Evolutionary conservation across 2,329 filamentous ascomycete genomes (phyloP).

Genomic region (Botryotinia narcissicola): DNA sequence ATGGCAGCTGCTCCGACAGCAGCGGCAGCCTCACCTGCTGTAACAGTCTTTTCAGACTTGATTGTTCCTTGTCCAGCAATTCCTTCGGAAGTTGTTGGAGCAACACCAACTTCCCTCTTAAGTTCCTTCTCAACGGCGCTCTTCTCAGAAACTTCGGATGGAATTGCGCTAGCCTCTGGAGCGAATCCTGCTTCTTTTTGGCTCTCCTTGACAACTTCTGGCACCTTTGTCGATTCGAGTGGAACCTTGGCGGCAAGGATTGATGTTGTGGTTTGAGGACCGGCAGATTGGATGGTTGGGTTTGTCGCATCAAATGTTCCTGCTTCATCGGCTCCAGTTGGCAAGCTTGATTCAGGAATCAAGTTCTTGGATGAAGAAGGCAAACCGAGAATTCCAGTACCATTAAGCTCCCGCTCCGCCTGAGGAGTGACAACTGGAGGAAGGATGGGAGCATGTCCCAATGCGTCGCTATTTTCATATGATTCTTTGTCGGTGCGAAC

Average conservation of each 20-base stretch:
- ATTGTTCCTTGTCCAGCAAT: constrained; percentile 52
- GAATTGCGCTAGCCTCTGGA: constrained; percentile 66
- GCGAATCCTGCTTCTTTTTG: constrained; percentile 62
- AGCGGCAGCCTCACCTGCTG: constrained; percentile 44
- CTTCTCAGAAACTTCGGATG: constrained; percentile 69
- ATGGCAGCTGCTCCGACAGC: constrained; percentile 47
- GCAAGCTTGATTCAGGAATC: constrained; percentile 81
- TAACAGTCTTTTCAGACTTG: constrained; percentile 50
- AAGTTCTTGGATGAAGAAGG: constrained; percentile 59
- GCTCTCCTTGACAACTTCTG: constrained; percentile 67
- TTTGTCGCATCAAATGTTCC: constrained; percentile 54
- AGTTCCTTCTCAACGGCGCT: constrained; percentile 68
- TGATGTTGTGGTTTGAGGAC: constrained; percentile 46
- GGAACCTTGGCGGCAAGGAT: constrained; percentile 45
- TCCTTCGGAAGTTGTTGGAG: constrained; percentile 56
- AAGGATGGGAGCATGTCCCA: constrained; percentile 40
- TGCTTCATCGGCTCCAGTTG: constrained; percentile 50
- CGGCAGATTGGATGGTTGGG: constrained; percentile 50
- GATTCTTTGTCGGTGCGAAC: constrained; percentile 79
- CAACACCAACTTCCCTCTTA: constrained; percentile 62
- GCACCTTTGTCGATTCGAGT: constrained; percentile 47
- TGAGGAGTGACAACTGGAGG: constrained; percentile 44
- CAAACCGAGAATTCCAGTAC: constrained; percentile 46
- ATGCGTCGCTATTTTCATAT: constrained; percentile 75
- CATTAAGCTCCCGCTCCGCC: constrained; percentile 37